Conservation (phyloP, 192 early-diverging fungal genomes). For the Glomus cerebriforme region DNA sequence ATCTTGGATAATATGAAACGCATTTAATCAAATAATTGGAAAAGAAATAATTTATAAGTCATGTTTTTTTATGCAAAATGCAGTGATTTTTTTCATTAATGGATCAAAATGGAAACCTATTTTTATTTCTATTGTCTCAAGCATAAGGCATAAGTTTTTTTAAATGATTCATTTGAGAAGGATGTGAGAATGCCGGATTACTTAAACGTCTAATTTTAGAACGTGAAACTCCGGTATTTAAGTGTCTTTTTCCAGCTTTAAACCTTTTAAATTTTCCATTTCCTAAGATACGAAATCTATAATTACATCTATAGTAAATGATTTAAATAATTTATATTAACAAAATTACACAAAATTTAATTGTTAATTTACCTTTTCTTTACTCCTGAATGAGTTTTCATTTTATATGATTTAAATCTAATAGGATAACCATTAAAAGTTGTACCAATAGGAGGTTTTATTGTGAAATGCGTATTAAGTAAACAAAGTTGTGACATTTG, state of each 20-base stretch:
- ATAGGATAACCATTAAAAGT: background rate
- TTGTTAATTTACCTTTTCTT: slow-evolving; percentile 19
- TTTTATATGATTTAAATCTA: background rate
- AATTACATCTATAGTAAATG: background rate
- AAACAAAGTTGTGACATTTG: background rate
- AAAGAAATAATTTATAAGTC: background rate
- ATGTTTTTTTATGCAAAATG: no score
- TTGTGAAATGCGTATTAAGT: background rate
- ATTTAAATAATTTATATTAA: background rate
- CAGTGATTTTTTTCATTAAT: background rate
- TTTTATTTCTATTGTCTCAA: background rate
- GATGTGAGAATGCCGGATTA: background rate
- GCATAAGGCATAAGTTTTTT: slow-evolving; percentile 28
- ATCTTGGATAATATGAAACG: background rate
- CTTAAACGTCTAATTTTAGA: background rate
- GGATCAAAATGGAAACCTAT: background rate
- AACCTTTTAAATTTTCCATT: slow-evolving; percentile 10
- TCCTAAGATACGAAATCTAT: slow-evolving; percentile 5
- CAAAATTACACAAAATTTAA: background rate
- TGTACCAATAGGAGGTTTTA: background rate
- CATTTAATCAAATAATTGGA: background rate
- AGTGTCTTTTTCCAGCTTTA: slow-evolving; percentile 22
- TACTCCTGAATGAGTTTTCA: slow-evolving; percentile 15
- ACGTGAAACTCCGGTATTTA: slow-evolving; percentile 19
- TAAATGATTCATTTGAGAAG: slow-evolving; percentile 3